phyloP scores from a whole-genome alignment of 1,139 yeast genomes.

The Blastobotrys malaysiensis region DNA sequence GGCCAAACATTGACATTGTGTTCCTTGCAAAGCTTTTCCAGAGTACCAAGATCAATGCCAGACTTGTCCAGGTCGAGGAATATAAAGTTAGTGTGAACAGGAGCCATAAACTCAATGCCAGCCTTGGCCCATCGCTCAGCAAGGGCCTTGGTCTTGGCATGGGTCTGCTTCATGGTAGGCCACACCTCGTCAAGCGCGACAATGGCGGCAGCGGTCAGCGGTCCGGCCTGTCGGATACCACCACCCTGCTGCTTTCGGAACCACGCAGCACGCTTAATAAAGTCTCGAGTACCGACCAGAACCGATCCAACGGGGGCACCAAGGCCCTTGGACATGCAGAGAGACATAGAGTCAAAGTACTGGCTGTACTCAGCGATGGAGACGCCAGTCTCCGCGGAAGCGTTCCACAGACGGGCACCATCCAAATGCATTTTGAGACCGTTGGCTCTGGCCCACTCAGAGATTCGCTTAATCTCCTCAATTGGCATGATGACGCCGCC shows the following conservation, averaged over 20 bases:
- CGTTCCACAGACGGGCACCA: constrained; percentile 96
- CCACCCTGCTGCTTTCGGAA: constrained; percentile 94
- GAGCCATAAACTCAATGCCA: constrained; percentile 58
- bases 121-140: constrained; percentile 43
- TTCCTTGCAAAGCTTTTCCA: constrained; percentile 53
- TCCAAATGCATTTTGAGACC: constrained; percentile 74
- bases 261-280: constrained; percentile 73
- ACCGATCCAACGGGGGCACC: constrained; percentile 96
- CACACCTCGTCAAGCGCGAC: constrained; percentile 74
- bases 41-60: constrained; percentile 52
- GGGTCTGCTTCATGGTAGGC: constrained; percentile 54
- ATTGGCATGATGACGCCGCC: constrained; percentile 80
- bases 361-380: constrained; percentile 67
- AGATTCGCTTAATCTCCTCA: constrained; percentile 70
- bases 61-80: constrained; percentile 62
- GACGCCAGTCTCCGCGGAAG: constrained; percentile 68
- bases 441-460: constrained; percentile 62
- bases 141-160: constrained; percentile 60
- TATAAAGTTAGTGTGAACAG: constrained; percentile 83
- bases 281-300: constrained; percentile 59
- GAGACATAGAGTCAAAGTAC: constrained; percentile 79
- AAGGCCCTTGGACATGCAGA: constrained; percentile 83
- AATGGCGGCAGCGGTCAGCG: constrained; percentile 75
- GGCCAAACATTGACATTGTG: constrained; percentile 66
- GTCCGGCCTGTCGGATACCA: constrained; percentile 86